Conservation (phyloP, 192 early-diverging fungal genomes). For the Oehlia diaphana region DNA sequence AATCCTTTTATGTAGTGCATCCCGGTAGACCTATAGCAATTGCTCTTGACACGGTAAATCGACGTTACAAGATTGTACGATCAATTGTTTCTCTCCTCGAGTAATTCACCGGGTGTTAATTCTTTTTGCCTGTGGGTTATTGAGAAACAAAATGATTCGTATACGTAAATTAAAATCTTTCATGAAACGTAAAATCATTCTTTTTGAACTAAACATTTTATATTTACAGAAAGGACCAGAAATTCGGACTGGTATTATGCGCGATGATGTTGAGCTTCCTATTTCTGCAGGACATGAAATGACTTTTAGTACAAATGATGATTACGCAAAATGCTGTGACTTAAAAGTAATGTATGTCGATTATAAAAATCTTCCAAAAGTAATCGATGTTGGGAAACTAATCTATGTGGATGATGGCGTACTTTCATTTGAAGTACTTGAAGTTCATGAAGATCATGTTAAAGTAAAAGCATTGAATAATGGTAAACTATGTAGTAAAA, state of each 20-base stretch:
- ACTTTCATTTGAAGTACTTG: constrained; percentile 90
- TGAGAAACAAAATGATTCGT: not conserved
- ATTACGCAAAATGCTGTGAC: constrained; percentile 61
- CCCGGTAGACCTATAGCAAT: constrained; percentile 59
- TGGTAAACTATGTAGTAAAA: constrained; percentile 86
- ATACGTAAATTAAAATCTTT: too few relatives aligned
- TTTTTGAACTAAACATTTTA: not conserved
- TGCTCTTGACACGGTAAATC: constrained; percentile 66
- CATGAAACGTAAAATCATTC: too few relatives aligned
- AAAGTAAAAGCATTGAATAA: constrained; percentile 80
- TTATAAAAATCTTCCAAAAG: constrained; percentile 77
- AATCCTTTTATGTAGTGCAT: constrained; percentile 29
- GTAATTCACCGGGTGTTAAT: not conserved
- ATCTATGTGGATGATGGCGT: constrained; percentile 96
- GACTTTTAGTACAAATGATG: constrained; percentile 68
- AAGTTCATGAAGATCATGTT: constrained; percentile 56
- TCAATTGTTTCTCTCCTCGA: not conserved
- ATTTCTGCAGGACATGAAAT: constrained; percentile 78
- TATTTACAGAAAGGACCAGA: constrained; percentile 69
- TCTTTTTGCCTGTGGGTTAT: not conserved
- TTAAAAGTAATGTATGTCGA: constrained; percentile 75
- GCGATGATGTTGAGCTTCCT: constrained; percentile 66
- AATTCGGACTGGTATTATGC: constrained; percentile 84
- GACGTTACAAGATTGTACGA: not conserved
- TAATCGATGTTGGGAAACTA: constrained; percentile 69